Base-by-base conservation (phyloP, 495 filamentous ascomycete species). In the Xylona heveae region DNA sequence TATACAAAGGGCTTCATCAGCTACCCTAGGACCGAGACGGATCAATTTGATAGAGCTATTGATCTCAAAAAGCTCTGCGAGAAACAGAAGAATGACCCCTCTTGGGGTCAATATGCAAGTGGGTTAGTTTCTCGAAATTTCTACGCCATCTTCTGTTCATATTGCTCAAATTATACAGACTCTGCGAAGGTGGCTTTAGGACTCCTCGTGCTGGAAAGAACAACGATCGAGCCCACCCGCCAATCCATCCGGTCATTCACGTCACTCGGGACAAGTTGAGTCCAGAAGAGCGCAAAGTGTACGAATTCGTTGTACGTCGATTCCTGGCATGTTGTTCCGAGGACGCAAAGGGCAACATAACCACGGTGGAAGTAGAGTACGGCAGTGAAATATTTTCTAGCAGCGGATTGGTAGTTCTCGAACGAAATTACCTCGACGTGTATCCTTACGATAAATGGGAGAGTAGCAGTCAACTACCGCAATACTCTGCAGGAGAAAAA, bases 281-380 rank as follows among this genome's bases (percentile, higher is more conserved):
- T 18, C 58, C 76, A 1, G 54, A 62, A 29, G 80, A 88, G 33
- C 68, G 64, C 28, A 71, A 69, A 28, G 65, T 97, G 7, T 94
- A 95, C 48, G 88, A 95, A 52, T 88, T 95, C 39, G 71, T 97
- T 3, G 71, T 72, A n/a, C 78, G 88, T 0, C 74, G 88, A 2
- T 97, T 97, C 49, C 67, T 97, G 7, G 88, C 85, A 18, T 95
- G 85, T 48, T 97, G 88, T 50, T 91, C 85, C 19, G 78, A 92
- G 19, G 90, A 97, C 44, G 88, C 88, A 10, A 70, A 74, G 44
- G 88, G 88, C 29, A 62, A 76, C 35, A 62, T 72, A 2, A 90
- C 79, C 1, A 80, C 81, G 14, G 59, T 95, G n/a, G 74, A 79
- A 33, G 68, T 97, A 13, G 43, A 64, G 25, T 95, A 85, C 39